These are phyloP conservation scores for Fusarium armeniacum DNA, from an alignment of 2,329 filamentous ascomycete genomes.

Conservation along the genomic window DNA sequence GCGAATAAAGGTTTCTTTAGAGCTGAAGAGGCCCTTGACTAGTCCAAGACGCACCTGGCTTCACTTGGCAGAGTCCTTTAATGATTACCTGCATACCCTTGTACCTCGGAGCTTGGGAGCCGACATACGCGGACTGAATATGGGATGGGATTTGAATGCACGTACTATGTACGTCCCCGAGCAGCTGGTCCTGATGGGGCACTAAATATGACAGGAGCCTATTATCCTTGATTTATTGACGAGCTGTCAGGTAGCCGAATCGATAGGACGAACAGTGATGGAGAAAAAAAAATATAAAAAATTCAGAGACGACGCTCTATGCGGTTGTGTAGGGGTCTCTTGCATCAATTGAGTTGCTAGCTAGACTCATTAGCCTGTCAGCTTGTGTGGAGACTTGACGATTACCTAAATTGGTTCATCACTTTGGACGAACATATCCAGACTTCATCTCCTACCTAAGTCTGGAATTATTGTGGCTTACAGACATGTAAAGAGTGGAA, in stretches of 20 bases:
- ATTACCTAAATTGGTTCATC: slow-evolving; percentile 13
- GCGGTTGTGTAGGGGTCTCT: slow-evolving; percentile 14
- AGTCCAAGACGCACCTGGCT: slow-evolving; percentile 29
- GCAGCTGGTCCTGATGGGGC: slow-evolving; percentile 4
- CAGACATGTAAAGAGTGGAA: background rate
- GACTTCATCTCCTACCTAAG: slow-evolving; percentile 6
- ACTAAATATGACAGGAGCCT: background rate
- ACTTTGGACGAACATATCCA: background rate
- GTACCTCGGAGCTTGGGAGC: slow-evolving; percentile 32
- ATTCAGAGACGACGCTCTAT: slow-evolving; percentile 3
- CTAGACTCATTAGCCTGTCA: slow-evolving; percentile 7
- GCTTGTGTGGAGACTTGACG: slow-evolving; percentile 14
- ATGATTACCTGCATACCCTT: slow-evolving; percentile 34
- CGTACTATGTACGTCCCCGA: slow-evolving; percentile 3
- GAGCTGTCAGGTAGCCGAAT: background rate
- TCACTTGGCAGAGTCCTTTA: slow-evolving; percentile 40
- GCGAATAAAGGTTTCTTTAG: slow-evolving; percentile 34
- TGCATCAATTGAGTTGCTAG: slow-evolving; percentile 2
- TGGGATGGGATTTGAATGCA: slow-evolving; percentile 6
- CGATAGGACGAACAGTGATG: background rate
- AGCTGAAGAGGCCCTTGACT: slow-evolving; percentile 37
- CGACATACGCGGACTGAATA: slow-evolving; percentile 21
- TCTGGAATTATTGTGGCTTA: slow-evolving; percentile 39
- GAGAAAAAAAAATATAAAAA: background rate
- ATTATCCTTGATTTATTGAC: background rate